Percentiles rank a stretch among this genome's conserved stretches.
phyloP scores from a whole-genome alignment of 208 protist genomes.

The Acanthamoeba rhysodes region DNA sequence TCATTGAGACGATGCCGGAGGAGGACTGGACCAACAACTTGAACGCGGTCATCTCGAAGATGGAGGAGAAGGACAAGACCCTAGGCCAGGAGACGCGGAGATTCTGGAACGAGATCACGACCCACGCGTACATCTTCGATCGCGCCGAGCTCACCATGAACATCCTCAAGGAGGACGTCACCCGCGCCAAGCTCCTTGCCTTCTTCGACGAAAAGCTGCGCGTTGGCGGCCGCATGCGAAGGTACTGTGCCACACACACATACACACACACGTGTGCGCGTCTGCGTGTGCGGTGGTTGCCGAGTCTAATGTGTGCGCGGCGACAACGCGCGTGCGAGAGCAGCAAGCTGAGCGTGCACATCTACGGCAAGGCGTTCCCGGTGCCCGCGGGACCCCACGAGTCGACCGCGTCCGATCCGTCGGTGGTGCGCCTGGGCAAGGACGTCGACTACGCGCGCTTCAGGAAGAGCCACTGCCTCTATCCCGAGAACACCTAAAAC shows the following conservation, averaged over 20 bases:
- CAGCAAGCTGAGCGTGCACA: constrained; percentile 72
- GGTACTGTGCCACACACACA: background rate
- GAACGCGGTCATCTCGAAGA: constrained; percentile 55
- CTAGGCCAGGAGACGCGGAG: constrained; percentile 38
- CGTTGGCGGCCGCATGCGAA: background rate
- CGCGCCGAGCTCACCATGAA: constrained; percentile 22
- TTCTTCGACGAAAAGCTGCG: constrained; percentile 69
- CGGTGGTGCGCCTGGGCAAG: background rate
- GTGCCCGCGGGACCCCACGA: constrained; percentile 40
- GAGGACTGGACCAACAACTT: constrained; percentile 51
- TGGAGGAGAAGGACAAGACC: constrained; percentile 78
- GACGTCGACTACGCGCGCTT: constrained; percentile 46
- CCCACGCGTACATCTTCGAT: constrained; percentile 67
- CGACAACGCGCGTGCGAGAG: background rate
- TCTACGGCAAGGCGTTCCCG: constrained; percentile 56
- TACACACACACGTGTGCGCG: background rate
- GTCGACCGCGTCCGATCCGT: background rate
- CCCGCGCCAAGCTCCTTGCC: background rate
- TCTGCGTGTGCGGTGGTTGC: background rate
- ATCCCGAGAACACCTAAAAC: constrained; percentile 45
- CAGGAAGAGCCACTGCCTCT: constrained; percentile 37
- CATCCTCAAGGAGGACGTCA: constrained; percentile 59
- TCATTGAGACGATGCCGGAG: constrained; percentile 55
- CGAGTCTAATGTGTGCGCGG: background rate
- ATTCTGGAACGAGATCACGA: constrained; percentile 71